Evolutionary conservation across 208 protist species (phyloP), one percentile per base, ranked within the genome.

Genomic region (Acanthamoeba castellanii): DNA sequence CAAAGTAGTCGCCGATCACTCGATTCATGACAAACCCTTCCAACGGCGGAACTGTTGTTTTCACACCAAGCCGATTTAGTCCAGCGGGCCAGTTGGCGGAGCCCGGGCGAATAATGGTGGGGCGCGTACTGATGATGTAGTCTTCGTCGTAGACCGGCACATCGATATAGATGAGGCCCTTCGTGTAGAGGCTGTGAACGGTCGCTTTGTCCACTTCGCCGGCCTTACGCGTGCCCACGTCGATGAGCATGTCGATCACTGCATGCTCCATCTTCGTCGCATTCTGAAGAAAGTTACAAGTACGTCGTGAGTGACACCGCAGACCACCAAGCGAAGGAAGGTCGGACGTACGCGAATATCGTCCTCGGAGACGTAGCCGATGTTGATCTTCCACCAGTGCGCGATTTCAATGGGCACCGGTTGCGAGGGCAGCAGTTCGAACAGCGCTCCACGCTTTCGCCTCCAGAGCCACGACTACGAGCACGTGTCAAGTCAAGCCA

Each of bases 21-120:
- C 99, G 96, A 95, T 99, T 99, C 99, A 99, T 99, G 20, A 99
- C 99, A 87, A 99, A 99, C 20, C 97, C 96, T 92, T 99, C 97
- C 16, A 99, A 96, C 18, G 99, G 99, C 4, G 99, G 99, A 25
- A 99, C 98, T 16, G 59, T 88, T 61, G 27, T 94, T 25, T 37
- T 37, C 55, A 57, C 52, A 94, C 34, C 34, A 84, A 13, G 27
- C 0, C 14, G 9, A 9, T 82, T 82, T 55, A 37, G 37, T 37
- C 37, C 37, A 37, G 1, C 37, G 0, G 37, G 37, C 37, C 37
- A 37, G 37, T n/a, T n/a, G n/a, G n/a, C n/a, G n/a, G n/a, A 3
- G 0, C 3, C 3, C 1, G 37, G 37, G 37, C 37, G 0, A 37
- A 37, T 37, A 37, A 37, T 37, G 37, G 37, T 37, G 37, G 37